Conservation (phyloP, 2,329 filamentous ascomycete species). For the Aureobasidium sp. region DNA sequence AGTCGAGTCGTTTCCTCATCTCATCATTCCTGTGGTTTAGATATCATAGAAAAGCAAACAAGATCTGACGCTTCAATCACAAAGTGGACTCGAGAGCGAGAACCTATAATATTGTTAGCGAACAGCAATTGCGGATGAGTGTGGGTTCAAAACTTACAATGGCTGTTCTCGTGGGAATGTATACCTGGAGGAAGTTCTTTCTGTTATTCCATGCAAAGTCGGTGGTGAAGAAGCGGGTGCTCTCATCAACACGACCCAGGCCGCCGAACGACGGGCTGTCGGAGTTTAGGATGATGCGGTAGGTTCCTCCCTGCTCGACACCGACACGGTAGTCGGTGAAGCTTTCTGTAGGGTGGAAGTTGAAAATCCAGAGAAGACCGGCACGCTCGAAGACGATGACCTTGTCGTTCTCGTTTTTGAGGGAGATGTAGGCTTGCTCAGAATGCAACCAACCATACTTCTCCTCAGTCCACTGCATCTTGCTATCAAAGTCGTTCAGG, state of each 20-base stretch:
- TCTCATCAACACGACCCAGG: conserved; percentile 66
- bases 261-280: conserved; percentile 76
- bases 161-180: conserved; percentile 76
- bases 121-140: background rate
- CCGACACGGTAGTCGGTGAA: conserved; percentile 91
- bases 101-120: background rate
- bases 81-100: conserved; percentile 9
- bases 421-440: conserved; percentile 80
- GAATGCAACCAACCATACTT: conserved; percentile 88
- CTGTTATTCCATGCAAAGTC: conserved; percentile 83
- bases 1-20: conserved; percentile 5
- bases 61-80: background rate
- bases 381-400: conserved; percentile 92
- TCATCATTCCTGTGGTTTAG: background rate
- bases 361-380: conserved; percentile 88
- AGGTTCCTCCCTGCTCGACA: conserved; percentile 76
- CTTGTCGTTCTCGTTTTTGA: conserved; percentile 93
- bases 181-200: conserved; percentile 87
- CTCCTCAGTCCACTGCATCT: conserved; percentile 81
- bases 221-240: conserved; percentile 87
- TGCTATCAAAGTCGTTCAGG: conserved; percentile 86
- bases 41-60: conserved; percentile 10
- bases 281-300: conserved; percentile 76
- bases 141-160: conserved; percentile 52
- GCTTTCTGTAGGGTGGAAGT: conserved; percentile 80